Evolutionary conservation across 1,139 yeast genomes (phyloP), one percentile per base, ranked within the genome.

Genomic region (Sugiyamaella neomexicana): DNA sequence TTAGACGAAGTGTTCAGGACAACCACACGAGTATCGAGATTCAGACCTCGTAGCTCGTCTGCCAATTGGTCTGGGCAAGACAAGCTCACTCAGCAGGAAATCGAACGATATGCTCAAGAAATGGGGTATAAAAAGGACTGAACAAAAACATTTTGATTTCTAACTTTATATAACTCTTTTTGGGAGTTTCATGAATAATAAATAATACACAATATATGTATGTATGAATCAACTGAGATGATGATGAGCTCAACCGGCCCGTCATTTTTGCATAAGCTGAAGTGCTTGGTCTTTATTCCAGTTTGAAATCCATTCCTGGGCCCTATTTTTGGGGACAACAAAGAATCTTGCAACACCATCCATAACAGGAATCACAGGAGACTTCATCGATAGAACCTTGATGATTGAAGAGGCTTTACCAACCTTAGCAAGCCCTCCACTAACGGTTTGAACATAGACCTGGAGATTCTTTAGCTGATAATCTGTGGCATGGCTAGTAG

Each of bases 361-460:
- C 58, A 91, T 83, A 42, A 91, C 71, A 1, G 97, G 97, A 5
- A 89, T 82, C 41, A 76, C 78, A 7, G 96, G 89, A 9, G 73
- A 71, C 43, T 80, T 81, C 54, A 82, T 78, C 72, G 82, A 79
- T 59, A 90, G 75, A 0, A 86, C 86, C 55, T 80, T 79, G 60
- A 81, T 80, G 27, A 91, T 70, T 1, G 88, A 75, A 25, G 84
- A 80, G 62, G 87, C 89, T 68, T 85, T 87, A 40, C 97, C 97
- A 1, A 88, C 82, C 69, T 89, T 89, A 41, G 91, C 83, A 57
- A 93, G 75, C 0, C 98, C 98, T 41, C 97, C 97, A 2, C 82
- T 67, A 42, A 73, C 77, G 0, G 97, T 89, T 69, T 89, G 97
- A 82, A 89, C 83, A 68, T 77, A 91, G 17, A 86, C 85, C 54